Base-by-base conservation (phyloP, 2,329 filamentous ascomycete species). In the Fusarium odoratissimum region DNA sequence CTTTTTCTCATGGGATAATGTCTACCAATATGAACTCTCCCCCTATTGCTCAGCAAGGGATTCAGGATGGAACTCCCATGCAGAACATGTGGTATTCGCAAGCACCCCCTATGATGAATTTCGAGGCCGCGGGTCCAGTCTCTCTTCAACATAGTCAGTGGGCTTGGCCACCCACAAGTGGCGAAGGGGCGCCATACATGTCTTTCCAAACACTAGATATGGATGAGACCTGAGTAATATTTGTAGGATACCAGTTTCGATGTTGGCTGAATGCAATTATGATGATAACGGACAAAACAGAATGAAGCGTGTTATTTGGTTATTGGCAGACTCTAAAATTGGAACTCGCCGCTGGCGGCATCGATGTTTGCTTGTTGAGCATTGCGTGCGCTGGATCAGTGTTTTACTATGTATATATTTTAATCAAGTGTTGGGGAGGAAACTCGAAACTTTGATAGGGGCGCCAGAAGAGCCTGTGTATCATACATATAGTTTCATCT, bases 41-140 rank as follows among this genome's bases (percentile, higher is more conserved):
- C 8, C 42, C 67, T 2, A 37, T 58, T 23, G 59, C 67, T 3
- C 75, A 78, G 3, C 77, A 79, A 41, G 69, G 72, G 19, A 60
- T 77, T 25, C 68, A 76, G 23, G 76, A 74, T 45, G 61, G 76
- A 37, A 64, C 74, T 17, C 70, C 75, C 23, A 58, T 79, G 57
- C 78, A 77, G 40, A 75, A 71, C 44, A 54, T 74, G 40, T 81
- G 79, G 79, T 77, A 72, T 60, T 77, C 62, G n/a, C 79, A 79
- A 61, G 72, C 78, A 62, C 72, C 75, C n/a, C 64, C 71, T 3
- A 69, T 78, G 61, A 75, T 79, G 75, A 78, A 79, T 61, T 76
- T 80, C 46, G 79, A 80, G 64, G 72, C 79, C 42, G 40, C 71
- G 0, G 73, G 66, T 1, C 63, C 74, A 46, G 69, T 74, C 66